phyloP scores from a whole-genome alignment of 2,329 filamentous ascomycete species.

The Cadophora gregata region DNA sequence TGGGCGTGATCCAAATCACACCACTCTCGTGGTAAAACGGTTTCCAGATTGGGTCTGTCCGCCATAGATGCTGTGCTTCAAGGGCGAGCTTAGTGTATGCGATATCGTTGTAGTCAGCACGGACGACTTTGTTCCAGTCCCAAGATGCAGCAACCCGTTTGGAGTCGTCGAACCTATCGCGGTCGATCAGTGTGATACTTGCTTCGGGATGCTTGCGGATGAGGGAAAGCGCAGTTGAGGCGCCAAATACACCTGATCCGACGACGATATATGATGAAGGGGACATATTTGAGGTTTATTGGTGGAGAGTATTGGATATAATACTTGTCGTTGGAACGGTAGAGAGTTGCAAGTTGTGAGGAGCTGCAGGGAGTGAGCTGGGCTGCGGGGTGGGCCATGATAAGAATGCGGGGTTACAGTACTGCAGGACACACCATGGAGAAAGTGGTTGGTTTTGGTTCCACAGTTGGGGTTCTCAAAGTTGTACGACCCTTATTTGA shows the following conservation, averaged over 20 bases:
- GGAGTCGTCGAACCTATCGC: slow-evolving; percentile 37
- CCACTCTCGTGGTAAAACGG: slow-evolving; percentile 56
- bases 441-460: no score
- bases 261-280: background rate
- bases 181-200: background rate
- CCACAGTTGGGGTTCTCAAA: no score
- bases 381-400: no score
- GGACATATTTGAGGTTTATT: no score
- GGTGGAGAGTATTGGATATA: no score
- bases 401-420: no score
- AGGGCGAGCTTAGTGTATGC: slow-evolving; percentile 57
- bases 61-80: slow-evolving; percentile 56
- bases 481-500: no score
- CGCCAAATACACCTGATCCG: background rate
- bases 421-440: no score
- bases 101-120: slow-evolving; percentile 61
- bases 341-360: no score
- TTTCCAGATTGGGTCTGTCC: slow-evolving; percentile 53
- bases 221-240: background rate
- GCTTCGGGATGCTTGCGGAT: background rate
- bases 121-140: slow-evolving; percentile 65
- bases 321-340: no score
- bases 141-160: slow-evolving; percentile 57
- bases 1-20: slow-evolving; percentile 53
- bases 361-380: no score